phyloP scores from a whole-genome alignment of 2,329 filamentous ascomycete species.

The Aspergillus sp. region DNA sequence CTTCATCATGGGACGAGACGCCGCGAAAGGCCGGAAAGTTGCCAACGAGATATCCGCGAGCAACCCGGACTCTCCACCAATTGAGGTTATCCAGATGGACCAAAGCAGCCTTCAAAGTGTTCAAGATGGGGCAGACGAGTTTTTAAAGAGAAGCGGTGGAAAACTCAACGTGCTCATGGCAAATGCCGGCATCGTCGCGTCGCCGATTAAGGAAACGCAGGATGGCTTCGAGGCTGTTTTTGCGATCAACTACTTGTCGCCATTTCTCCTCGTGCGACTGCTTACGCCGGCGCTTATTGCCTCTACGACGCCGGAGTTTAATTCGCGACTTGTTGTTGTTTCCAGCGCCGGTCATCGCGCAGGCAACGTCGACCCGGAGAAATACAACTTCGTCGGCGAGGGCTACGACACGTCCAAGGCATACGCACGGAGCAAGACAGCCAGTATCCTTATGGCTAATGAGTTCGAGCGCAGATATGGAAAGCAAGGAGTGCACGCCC shows the following conservation, averaged over 20 bases:
- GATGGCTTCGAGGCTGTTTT: neutral
- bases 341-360: neutral
- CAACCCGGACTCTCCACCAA: neutral
- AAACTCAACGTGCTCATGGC: neutral
- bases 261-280: neutral
- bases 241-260: neutral
- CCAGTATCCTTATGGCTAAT: slow-evolving; percentile 54
- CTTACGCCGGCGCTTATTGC: neutral
- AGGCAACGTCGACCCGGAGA: neutral
- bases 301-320: neutral
- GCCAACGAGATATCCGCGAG: neutral
- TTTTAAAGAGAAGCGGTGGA: neutral
- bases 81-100: neutral
- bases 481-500: slow-evolving; percentile 44
- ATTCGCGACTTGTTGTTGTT: neutral
- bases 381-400: neutral
- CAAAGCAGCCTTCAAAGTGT: neutral
- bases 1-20: neutral
- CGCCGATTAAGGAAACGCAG: neutral
- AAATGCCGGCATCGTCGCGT: neutral
- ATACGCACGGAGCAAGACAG: slow-evolving; percentile 53
- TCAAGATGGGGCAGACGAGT: neutral
- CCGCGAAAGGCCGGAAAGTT: neutral
- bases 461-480: slow-evolving; percentile 54
- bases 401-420: slow-evolving; percentile 18